Conservation (phyloP, 805 yeast genomes). For the Monosporozyma servazzii region DNA sequence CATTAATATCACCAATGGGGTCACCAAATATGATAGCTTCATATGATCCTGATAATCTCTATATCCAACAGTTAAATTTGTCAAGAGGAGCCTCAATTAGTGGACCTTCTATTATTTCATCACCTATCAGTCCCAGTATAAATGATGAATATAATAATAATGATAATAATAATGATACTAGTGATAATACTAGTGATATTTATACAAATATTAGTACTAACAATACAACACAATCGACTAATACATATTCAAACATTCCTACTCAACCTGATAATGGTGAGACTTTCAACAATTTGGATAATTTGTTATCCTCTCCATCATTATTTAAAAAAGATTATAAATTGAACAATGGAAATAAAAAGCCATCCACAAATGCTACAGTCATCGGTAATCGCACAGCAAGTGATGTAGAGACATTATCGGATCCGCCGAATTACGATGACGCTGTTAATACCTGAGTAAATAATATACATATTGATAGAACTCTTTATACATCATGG, state of each 20-base stretch:
- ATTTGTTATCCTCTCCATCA: slow-evolving; percentile 8
- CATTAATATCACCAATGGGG: slow-evolving; percentile 25
- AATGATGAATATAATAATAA: background rate
- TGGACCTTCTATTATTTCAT: slow-evolving; percentile 8
- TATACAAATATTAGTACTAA: background rate
- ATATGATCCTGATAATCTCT: slow-evolving; percentile 13
- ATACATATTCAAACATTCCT: background rate
- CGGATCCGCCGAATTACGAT: slow-evolving; percentile 31
- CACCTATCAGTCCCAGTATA: background rate
- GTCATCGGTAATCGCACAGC: background rate
- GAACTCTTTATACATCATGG: too few relatives aligned
- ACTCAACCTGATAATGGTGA: slow-evolving; percentile 3
- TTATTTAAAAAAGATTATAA: slow-evolving; percentile 6
- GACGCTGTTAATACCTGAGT: slow-evolving; percentile 4
- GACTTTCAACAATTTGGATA: slow-evolving; percentile 16
- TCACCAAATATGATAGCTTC: slow-evolving; percentile 11
- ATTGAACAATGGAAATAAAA: background rate
- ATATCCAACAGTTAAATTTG: slow-evolving; percentile 17
- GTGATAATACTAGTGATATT: background rate
- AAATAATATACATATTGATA: background rate
- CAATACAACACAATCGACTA: background rate
- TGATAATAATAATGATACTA: background rate
- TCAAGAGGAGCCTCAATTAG: slow-evolving; percentile 19
- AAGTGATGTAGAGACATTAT: slow-evolving; percentile 2
- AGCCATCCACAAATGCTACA: background rate